Percentiles rank a stretch among this genome's conserved stretches.
phyloP scores from a whole-genome alignment of 768 basidiomycete species.

The Amanita subjunquillea region DNA sequence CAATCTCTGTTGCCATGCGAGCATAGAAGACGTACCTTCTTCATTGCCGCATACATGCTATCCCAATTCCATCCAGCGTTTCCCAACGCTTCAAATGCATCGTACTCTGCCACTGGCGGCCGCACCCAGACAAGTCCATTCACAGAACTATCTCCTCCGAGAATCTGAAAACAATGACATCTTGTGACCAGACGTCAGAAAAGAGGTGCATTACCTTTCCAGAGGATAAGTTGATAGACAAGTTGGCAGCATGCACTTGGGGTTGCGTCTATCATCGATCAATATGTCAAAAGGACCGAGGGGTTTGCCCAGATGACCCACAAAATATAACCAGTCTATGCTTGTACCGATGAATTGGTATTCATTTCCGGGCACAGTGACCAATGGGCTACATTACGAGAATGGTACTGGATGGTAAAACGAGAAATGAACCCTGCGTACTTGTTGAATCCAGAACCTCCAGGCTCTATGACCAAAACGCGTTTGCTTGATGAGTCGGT shows the following conservation, averaged over 20 bases:
- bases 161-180: conserved; percentile 13
- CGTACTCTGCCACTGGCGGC: conserved; percentile 13
- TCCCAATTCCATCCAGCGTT: conserved; percentile 14
- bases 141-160: conserved; percentile 24
- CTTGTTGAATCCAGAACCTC: conserved; percentile 14
- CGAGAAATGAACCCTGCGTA: conserved; percentile 2
- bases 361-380: conserved; percentile 19
- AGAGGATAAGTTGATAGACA: conserved; percentile 16
- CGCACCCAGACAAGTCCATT: conserved; percentile 27
- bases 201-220: conserved; percentile 14
- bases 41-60: conserved; percentile 10
- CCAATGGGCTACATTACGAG: conserved; percentile 10
- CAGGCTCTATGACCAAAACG: conserved; percentile 31
- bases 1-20: neutral
- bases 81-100: conserved; percentile 9
- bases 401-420: too few relatives aligned
- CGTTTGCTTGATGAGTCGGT: conserved; percentile 21
- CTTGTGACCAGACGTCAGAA: neutral
- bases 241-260: conserved; percentile 15
- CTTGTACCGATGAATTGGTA: conserved; percentile 18
- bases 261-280: conserved; percentile 12
- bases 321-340: conserved; percentile 18
- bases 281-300: neutral
- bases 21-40: conserved; percentile 8
- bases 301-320: conserved; percentile 4